Evolutionary conservation across 2,329 filamentous ascomycete species (phyloP).

Genomic region (Fusarium bactridioides): DNA sequence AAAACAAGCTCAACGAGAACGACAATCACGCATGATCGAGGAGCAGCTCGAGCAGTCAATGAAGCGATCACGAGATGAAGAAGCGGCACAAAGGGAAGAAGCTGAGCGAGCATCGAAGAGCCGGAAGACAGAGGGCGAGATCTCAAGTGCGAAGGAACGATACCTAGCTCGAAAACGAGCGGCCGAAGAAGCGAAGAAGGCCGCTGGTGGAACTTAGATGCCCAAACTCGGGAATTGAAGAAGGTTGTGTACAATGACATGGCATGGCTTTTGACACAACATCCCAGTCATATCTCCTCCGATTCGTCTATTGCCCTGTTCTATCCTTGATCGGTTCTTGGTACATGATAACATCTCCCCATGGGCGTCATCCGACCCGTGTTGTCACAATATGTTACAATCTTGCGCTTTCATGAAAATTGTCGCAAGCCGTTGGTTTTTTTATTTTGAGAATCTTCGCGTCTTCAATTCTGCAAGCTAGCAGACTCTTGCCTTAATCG

Average conservation of each 20-base stretch:
- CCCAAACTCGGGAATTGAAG: constrained; percentile 30
- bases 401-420: constrained; percentile 6
- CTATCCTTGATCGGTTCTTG: constrained; percentile 21
- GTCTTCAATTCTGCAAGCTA: neutral
- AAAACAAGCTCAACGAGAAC: constrained; percentile 74
- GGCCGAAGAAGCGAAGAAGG: constrained; percentile 69
- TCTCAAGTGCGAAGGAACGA: constrained; percentile 79
- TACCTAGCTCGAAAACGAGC: constrained; percentile 81
- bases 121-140: constrained; percentile 78
- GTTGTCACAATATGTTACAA: constrained; percentile 42
- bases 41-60: constrained; percentile 76
- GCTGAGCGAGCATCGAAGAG: constrained; percentile 75
- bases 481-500: constrained; percentile 67
- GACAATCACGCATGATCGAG: constrained; percentile 81
- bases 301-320: constrained; percentile 31
- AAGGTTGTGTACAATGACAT: constrained; percentile 21
- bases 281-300: constrained; percentile 18
- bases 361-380: constrained; percentile 3
- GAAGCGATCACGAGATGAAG: constrained; percentile 75
- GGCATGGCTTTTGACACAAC: constrained; percentile 27
- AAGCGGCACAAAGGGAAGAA: constrained; percentile 69
- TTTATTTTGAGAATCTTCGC: neutral
- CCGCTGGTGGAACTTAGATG: constrained; percentile 44
- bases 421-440: constrained; percentile 10
- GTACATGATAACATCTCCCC: constrained; percentile 8